Percentiles rank a stretch among this genome's conserved stretches.
phyloP scores from a whole-genome alignment of 495 filamentous ascomycete genomes.

The Apodospora peruviana region DNA sequence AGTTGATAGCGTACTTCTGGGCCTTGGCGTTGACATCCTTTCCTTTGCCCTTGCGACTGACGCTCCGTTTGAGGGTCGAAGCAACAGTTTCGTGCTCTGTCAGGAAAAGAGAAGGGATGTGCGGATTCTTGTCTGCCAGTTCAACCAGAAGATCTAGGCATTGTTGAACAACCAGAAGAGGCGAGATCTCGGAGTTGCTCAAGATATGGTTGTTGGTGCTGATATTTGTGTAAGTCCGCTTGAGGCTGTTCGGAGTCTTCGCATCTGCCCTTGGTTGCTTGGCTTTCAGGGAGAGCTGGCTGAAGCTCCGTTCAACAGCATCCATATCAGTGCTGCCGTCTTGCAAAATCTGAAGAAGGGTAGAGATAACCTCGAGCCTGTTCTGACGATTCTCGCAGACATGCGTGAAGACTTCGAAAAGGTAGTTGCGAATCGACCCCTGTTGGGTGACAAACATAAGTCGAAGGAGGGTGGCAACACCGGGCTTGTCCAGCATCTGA shows the following conservation, averaged over 20 bases:
- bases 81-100: slow-evolving; percentile 84
- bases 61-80: slow-evolving; percentile 65
- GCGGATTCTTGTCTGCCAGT: slow-evolving; percentile 70
- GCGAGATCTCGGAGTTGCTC: slow-evolving; percentile 73
- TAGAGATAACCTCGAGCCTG: slow-evolving; percentile 87
- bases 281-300: slow-evolving; percentile 83
- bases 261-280: slow-evolving; percentile 66
- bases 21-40: slow-evolving; percentile 78
- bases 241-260: slow-evolving; percentile 75
- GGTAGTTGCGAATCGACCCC: slow-evolving; percentile 64
- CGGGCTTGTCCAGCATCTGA: slow-evolving; percentile 95
- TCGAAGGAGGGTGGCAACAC: slow-evolving; percentile 86
- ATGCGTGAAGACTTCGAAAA: slow-evolving; percentile 80
- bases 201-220: slow-evolving; percentile 42
- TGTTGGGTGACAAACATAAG: slow-evolving; percentile 96
- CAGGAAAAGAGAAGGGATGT: slow-evolving; percentile 88
- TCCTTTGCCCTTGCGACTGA: slow-evolving; percentile 79
- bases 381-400: slow-evolving; percentile 93
- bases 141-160: slow-evolving; percentile 78
- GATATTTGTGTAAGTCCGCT: slow-evolving; percentile 59
- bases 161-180: slow-evolving; percentile 91
- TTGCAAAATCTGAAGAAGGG: slow-evolving; percentile 89
- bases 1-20: slow-evolving; percentile 86
- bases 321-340: slow-evolving; percentile 90
- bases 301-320: slow-evolving; percentile 91